Percentiles rank a stretch among this genome's conserved stretches.
Conservation (phyloP, 768 basidiomycete genomes). For the Tylopilus balloui region DNA sequence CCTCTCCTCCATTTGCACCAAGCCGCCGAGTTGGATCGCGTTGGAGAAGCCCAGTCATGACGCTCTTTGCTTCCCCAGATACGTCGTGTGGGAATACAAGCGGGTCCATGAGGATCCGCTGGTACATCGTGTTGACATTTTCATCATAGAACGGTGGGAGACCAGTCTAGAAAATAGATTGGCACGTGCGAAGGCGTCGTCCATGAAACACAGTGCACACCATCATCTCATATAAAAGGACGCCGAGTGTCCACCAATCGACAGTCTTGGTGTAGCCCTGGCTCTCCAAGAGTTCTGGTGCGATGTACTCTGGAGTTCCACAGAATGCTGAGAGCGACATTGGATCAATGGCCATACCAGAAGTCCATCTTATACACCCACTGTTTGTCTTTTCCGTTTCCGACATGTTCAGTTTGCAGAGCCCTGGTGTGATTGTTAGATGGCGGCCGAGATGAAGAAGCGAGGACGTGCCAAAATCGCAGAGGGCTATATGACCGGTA, state of each 20-base stretch:
- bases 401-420: constrained; percentile 96
- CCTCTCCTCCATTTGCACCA: constrained; percentile 91
- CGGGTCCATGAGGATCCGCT: constrained; percentile 91
- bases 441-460: not conserved
- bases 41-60: constrained; percentile 84
- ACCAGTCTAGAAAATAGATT: constrained; percentile 58
- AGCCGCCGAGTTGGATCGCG: constrained; percentile 83
- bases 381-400: constrained; percentile 97
- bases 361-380: constrained; percentile 26
- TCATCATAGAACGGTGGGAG: constrained; percentile 99
- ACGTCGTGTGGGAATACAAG: constrained; percentile 90
- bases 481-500: constrained; percentile 95
- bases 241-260: constrained; percentile 98
- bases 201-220: constrained; percentile 31
- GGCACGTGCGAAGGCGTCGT: constrained; percentile 4
- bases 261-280: constrained; percentile 98
- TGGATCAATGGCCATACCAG: constrained; percentile 2
- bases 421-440: constrained; percentile 38
- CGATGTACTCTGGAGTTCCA: constrained; percentile 98
- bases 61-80: constrained; percentile 78
- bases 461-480: constrained; percentile 73
- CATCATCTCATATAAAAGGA: constrained; percentile 97
- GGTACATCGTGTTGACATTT: constrained; percentile 97
- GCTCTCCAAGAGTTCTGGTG: constrained; percentile 92
- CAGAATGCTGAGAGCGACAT: constrained; percentile 69